Evolutionary conservation across 2,329 filamentous ascomycete species (phyloP).

Genomic region (Elsinoe fawcettii): DNA sequence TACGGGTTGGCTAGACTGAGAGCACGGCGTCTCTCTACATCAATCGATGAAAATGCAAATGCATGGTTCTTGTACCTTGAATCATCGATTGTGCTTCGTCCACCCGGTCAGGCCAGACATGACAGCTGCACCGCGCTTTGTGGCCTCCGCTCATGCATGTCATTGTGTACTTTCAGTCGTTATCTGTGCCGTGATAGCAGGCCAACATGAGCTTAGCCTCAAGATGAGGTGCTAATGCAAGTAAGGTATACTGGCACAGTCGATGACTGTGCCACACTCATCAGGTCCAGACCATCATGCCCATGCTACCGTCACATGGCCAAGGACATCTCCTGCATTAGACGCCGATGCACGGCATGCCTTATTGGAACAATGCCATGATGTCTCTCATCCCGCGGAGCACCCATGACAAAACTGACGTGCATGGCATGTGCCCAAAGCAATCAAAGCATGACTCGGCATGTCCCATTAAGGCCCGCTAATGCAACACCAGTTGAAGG

Average conservation of each 20-base stretch:
- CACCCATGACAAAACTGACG: background rate
- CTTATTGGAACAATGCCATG: background rate
- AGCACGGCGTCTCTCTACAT: constrained; percentile 1
- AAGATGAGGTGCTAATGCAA: too few relatives aligned
- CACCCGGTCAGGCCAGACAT: too few relatives aligned
- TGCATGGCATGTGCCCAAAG: background rate
- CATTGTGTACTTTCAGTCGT: too few relatives aligned
- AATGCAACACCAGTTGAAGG: background rate
- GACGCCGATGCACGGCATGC: background rate
- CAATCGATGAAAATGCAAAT: background rate
- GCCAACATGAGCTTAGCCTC: too few relatives aligned
- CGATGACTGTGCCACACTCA: background rate
- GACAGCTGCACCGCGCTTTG: too few relatives aligned
- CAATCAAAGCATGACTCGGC: constrained; percentile 4
- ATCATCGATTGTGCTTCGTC: background rate
- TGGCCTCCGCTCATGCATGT: too few relatives aligned
- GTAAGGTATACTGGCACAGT: too few relatives aligned
- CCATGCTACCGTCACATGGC: constrained; percentile 3
- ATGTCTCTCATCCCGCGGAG: background rate
- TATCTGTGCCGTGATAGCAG: too few relatives aligned
- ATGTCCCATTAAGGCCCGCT: background rate
- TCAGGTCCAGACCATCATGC: background rate
- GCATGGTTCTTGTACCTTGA: background rate
- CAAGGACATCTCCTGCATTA: background rate
- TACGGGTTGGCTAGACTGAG: background rate